phyloP scores from a whole-genome alignment of 306 rosid species.

The Luffa aegyptiaca region DNA sequence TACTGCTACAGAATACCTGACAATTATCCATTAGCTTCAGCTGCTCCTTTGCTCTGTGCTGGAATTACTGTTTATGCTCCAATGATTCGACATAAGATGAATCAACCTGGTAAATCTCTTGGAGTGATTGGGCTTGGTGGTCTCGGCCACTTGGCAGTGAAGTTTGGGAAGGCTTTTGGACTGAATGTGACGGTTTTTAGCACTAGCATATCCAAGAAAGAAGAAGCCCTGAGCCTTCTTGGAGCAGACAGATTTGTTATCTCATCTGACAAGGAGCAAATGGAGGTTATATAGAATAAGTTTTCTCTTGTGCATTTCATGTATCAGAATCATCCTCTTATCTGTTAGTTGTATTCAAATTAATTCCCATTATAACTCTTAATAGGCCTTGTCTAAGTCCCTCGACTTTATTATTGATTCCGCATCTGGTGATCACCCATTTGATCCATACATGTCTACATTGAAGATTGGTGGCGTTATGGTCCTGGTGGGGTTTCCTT shows the following conservation, averaged over 20 bases:
- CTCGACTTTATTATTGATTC: constrained; percentile 69
- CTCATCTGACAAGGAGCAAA: constrained; percentile 62
- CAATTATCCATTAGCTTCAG: constrained; percentile 64
- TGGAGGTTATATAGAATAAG: constrained; percentile 33
- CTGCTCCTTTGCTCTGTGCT: constrained; percentile 94
- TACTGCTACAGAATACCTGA: constrained; percentile 74
- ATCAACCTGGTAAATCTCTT: constrained; percentile 77
- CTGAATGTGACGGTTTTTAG: constrained; percentile 64
- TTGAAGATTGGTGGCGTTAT: constrained; percentile 54
- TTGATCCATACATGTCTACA: constrained; percentile 70
- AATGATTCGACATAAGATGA: constrained; percentile 76
- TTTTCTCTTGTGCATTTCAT: constrained; percentile 5
- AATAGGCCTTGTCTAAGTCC: constrained; percentile 54
- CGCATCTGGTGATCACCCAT: constrained; percentile 80
- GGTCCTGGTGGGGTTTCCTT: constrained; percentile 66
- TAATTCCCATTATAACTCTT: constrained; percentile 3
- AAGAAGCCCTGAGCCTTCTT: constrained; percentile 60
- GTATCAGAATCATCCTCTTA: background rate
- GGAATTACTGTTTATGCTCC: constrained; percentile 87
- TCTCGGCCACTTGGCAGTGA: constrained; percentile 89
- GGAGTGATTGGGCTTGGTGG: constrained; percentile 94
- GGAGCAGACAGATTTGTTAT: constrained; percentile 71
- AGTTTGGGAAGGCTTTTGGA: constrained; percentile 79
- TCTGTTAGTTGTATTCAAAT: constrained; percentile 1
- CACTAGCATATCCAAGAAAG: constrained; percentile 75